Conservation (phyloP, 768 basidiomycete genomes). For the Boletus rufocinnamomeus region DNA sequence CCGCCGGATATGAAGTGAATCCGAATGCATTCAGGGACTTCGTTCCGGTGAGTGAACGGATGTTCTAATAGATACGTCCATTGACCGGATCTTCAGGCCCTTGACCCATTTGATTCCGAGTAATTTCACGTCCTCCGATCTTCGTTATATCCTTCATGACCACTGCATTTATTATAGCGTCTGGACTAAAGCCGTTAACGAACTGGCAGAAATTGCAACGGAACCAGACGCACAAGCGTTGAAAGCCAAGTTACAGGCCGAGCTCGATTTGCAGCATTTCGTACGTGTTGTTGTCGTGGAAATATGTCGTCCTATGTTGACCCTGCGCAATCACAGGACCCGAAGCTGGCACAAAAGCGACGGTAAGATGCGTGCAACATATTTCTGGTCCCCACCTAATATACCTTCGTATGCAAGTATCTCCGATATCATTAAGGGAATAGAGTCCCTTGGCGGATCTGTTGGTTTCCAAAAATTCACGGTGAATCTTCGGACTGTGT, state of each 20-base stretch:
- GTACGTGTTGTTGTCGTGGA: background rate
- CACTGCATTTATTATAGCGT: background rate
- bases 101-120: slow-evolving; percentile 2
- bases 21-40: background rate
- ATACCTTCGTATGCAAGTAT: background rate
- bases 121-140: background rate
- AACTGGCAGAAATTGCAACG: background rate
- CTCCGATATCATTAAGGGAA: background rate
- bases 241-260: background rate
- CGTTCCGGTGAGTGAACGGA: background rate
- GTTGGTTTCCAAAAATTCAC: slow-evolving; percentile 3
- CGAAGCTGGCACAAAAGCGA: background rate
- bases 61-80: background rate
- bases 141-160: background rate
- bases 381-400: background rate
- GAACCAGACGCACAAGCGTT: background rate
- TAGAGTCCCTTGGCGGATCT: slow-evolving; percentile 8
- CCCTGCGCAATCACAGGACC: background rate
- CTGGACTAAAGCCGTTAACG: background rate
- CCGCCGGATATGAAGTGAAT: background rate
- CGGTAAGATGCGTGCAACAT: background rate
- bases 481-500: background rate
- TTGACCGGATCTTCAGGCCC: background rate
- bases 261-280: background rate
- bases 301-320: background rate